Evolutionary conservation across 169 alveolate species (phyloP), one percentile per base, ranked within the genome.

Genomic region (Pseudocohnilembus persalinus): DNA sequence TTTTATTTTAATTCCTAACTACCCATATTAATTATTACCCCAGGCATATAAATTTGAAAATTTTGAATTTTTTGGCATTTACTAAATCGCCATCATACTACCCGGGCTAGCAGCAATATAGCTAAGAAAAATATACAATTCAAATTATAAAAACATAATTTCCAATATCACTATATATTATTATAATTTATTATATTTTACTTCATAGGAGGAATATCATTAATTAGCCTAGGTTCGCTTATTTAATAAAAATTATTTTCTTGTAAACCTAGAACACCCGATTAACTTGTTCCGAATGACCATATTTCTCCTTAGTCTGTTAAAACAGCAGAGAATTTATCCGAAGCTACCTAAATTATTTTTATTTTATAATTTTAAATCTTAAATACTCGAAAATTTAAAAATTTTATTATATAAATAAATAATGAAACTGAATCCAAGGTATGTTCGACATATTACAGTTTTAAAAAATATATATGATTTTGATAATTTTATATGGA

Each of bases 221-320:
- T 86, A 28, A 86, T 81, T 87, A 86, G 79, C 64, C 83, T 73
- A 31, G 90, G 90, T 76, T 86, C 90, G 63, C 63, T 35, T 27
- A 86, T 81, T 27, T 79, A 85, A 86, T 86, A 86, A 74, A 68
- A 86, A 75, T 81, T 86, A 49, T 86, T 86, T 1, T 35, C 75
- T 31, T 86, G 83, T 49, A 80, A 83, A 0, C 95, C 93, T 68
- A 91, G 80, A 24, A 91, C 85, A 20, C 95, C 95, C 77, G 84
- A 88, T 76, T 88, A 92, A 83, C 84, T 86, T 49, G 89, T 91
- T 33, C 95, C 95, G 82, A 91, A 91, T n/a, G 92, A 81, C 90
- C 91, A 91, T 29, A 91, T 87, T 65, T 82, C 91, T 34, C 91
- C 92, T n/a, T 91, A 84, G 29, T 81, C 84, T 11, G 95, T 88